Conservation (phyloP, 305 asterid genomes). For the Solanum chacoense region DNA sequence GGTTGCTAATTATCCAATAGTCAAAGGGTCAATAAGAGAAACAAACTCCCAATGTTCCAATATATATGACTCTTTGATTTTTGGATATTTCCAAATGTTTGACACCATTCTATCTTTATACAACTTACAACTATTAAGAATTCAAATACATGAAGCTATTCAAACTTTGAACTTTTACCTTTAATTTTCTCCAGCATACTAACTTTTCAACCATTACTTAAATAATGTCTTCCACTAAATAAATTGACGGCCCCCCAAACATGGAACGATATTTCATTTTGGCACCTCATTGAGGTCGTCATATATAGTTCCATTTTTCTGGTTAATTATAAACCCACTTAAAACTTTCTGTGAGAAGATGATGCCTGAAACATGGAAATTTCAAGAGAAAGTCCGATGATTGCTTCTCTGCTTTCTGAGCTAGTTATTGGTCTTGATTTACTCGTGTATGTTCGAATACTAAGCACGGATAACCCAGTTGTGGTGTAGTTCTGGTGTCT, state of each 20-base stretch:
- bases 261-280: background rate
- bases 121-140: background rate
- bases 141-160: background rate
- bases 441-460: background rate
- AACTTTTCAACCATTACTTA: background rate
- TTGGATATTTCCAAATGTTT: background rate
- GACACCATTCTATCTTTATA: background rate
- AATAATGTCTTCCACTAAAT: background rate
- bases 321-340: background rate
- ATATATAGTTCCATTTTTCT: background rate
- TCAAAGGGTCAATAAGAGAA: background rate
- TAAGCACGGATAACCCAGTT: background rate
- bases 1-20: background rate
- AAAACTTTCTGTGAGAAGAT: background rate
- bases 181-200: background rate
- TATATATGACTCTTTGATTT: background rate
- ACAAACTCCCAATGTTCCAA: background rate
- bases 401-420: background rate
- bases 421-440: background rate
- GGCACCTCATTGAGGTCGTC: background rate
- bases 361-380: background rate
- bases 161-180: background rate
- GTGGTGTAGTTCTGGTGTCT: background rate
- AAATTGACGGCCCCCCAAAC: background rate
- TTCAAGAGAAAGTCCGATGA: background rate